phyloP scores from a whole-genome alignment of 108 stramenopile species.

The Bacterosira constricta region DNA sequence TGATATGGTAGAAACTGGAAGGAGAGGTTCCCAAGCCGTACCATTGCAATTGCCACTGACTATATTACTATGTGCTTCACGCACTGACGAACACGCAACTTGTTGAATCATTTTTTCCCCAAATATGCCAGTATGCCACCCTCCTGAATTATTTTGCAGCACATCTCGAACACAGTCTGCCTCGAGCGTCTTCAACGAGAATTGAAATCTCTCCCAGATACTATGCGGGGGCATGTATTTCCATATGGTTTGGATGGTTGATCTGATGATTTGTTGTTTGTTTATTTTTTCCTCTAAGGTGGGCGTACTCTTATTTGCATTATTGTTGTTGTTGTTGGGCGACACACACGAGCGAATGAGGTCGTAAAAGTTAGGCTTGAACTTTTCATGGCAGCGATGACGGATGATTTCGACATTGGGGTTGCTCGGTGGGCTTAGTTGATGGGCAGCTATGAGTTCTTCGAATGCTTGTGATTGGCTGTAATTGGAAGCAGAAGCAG shows the following conservation, averaged over 20 bases:
- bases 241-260: slow-evolving; percentile 35
- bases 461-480: no score
- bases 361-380: slow-evolving; percentile 61
- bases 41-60: slow-evolving; percentile 8
- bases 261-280: slow-evolving; percentile 18
- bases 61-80: slow-evolving; percentile 23
- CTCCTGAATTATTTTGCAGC: not conserved
- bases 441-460: slow-evolving; percentile 22
- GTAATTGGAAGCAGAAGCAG: slow-evolving; percentile 15
- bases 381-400: slow-evolving; percentile 71
- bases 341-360: slow-evolving; percentile 37
- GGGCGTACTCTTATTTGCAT: not conserved
- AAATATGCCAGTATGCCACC: not conserved
- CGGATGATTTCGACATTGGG: slow-evolving; percentile 72
- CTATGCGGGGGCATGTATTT: slow-evolving; percentile 58
- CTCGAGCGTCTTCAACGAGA: slow-evolving; percentile 44
- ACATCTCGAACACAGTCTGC: slow-evolving; percentile 33
- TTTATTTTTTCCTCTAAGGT: slow-evolving; percentile 8
- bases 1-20: slow-evolving; percentile 36
- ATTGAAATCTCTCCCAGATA: slow-evolving; percentile 69
- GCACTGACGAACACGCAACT: slow-evolving; percentile 22
- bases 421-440: slow-evolving; percentile 66
- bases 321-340: not conserved
- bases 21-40: slow-evolving; percentile 37
- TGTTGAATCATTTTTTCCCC: slow-evolving; percentile 3